Base-by-base conservation (phyloP, 352 stramenopile species). In the Phytophthora constricta region DNA sequence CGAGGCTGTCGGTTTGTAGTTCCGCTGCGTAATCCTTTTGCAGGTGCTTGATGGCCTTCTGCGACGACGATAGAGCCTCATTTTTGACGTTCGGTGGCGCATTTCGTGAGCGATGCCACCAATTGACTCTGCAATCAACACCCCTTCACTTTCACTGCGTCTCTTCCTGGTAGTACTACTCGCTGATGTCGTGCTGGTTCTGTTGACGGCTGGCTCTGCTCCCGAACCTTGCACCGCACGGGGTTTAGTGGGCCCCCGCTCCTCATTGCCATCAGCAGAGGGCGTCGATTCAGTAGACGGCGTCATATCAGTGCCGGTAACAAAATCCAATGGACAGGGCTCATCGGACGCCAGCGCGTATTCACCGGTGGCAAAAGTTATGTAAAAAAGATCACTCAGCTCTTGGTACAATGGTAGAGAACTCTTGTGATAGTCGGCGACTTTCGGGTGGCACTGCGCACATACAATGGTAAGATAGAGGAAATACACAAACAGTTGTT, bases 1-100 rank as follows among this genome's bases (percentile, higher is more conserved):
- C 52, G 16, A 59, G 28, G 39, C 26, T 31, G 16, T 48, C 52
- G 9, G 37, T 59, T 20, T 41, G 42, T 13, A 59, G n/a, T 5
- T 25, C 20, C 2, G 16, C 22, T 7, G 33, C n/a, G 52, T 59
- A 59, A 22, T 33, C 20, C 22, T 31, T 33, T 25, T 59, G 34
- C 23, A 59, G 26, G 8, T 34, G 16, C 13, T 39, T 47, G 37
- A 59, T 49, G 11, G 52, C 52, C 23, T 28, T 45, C 19, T 51
- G 42, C 19, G 33, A 26, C 10, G 41, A 10, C 10, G 19, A 37
- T 7, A 28, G 23, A 23, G 4, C 25, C 28, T 33, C 48, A 26
- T 3, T 41, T 11, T 45, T 16, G 49, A 25, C 23, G 49, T 57
- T 11, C 49, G 26, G 16, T 28, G 17, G 7, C 49, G 49, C 49